Base-by-base conservation (phyloP, 129 eudicot species). In the Heracleum sosnowskyi region DNA sequence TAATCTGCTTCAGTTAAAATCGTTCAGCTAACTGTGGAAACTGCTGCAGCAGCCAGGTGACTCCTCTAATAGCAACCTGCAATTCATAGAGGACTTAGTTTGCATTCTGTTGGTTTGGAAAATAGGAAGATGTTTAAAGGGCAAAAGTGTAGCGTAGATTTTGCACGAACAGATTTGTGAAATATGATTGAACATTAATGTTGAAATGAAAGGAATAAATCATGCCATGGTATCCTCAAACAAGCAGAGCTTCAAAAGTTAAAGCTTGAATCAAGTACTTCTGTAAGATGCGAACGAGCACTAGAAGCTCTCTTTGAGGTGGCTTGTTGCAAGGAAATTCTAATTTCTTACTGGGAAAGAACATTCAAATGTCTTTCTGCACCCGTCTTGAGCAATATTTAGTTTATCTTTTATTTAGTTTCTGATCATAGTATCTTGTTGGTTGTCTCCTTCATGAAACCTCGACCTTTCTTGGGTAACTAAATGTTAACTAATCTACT, bases 31-130 rank as follows among this genome's bases (percentile, higher is more conserved):
- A 83, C 68, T 82, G 84, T 24, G 98, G 98, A 81, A 93, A 93
- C 45, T 81, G 85, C 79, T 89, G 88, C 80, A 93, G 98, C 88
- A 93, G 86, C 98, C 98, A 93, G 79, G 97, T 85, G 45, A 93
- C 97, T 6, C 91, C 92, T 86, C 96, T 89, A 68, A 93, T 93
- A 39, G 88, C 88, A 83, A 79, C 90, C 97, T 91, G 91, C 73
- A 83, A 42, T 57, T 57, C 64, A 57, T n/a, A 10, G n/a, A 57
- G 64, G 31, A n/a, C 31, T 57, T 57, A 10, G 31, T 1, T 55
- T 55, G 64, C 11, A 17, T 7, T 55, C 24, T 55, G 62, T 5
- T 51, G 62, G 62, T 15, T 2, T 4, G 10, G 12, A 49, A 20
- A 18, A 18, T 37, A 37, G 4, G 3, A 47, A 15, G 5, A 16